These are phyloP conservation scores for Adansonia grandidieri DNA, from an alignment of 441 rosid species.

Conservation along the genomic window DNA sequence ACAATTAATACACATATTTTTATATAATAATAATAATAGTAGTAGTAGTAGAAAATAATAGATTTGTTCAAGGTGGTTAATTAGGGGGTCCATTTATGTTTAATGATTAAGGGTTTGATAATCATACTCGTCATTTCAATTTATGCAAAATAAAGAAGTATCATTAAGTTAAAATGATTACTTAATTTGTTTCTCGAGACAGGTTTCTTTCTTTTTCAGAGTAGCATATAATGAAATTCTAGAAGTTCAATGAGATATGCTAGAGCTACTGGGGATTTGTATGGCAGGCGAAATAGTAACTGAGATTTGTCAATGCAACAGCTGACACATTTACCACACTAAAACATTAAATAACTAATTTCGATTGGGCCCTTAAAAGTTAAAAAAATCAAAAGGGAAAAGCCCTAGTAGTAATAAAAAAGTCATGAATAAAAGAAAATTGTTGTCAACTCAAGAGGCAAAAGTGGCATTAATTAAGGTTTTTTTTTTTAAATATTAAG, in stretches of 20 bases:
- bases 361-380: neutral
- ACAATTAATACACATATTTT: no score
- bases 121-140: neutral
- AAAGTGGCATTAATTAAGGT: neutral
- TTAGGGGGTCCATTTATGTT: neutral
- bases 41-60: no score
- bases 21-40: no score
- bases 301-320: slow-evolving; percentile 30
- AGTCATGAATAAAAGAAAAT: neutral
- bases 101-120: neutral
- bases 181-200: neutral
- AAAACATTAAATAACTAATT: neutral
- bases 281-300: slow-evolving; percentile 13
- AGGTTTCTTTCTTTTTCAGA: neutral
- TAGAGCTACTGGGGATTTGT: neutral
- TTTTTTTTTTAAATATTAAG: neutral
- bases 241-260: neutral
- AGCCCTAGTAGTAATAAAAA: neutral
- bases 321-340: slow-evolving; percentile 30
- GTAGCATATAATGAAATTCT: neutral
- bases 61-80: neutral
- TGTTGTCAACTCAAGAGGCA: neutral
- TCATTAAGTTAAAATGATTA: neutral
- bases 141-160: neutral
- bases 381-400: slow-evolving; percentile 21